A percentile compares a stretch with the other conserved stretches of the same genome.
phyloP scores from a whole-genome alignment of 2,329 filamentous ascomycete species.

The Epichloe elymi region DNA sequence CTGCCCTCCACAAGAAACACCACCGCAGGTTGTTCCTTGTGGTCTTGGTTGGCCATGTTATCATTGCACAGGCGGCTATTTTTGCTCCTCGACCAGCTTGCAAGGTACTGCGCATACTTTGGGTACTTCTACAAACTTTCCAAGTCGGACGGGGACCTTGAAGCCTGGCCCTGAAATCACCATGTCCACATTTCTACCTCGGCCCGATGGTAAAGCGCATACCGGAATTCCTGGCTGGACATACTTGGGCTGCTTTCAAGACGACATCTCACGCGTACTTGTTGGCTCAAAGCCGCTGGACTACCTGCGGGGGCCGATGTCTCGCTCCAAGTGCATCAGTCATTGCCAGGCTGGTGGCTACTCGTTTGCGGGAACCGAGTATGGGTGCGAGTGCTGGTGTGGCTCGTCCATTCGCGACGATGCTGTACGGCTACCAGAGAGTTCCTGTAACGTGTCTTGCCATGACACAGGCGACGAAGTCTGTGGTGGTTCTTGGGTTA shows the following conservation, averaged over 20 bases:
- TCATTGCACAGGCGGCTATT: constrained; percentile 18
- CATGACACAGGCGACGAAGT: constrained; percentile 7
- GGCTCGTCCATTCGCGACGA: constrained; percentile 17
- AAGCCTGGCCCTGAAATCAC: background rate
- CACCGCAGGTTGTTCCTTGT: constrained; percentile 15
- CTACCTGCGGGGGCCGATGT: constrained; percentile 26
- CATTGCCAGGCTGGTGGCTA: constrained; percentile 30
- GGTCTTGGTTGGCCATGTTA: constrained; percentile 20
- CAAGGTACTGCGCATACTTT: background rate
- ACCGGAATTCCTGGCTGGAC: constrained; percentile 11
- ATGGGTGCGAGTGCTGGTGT: constrained; percentile 39
- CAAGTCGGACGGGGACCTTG: background rate
- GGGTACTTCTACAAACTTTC: background rate
- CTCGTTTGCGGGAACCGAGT: constrained; percentile 35
- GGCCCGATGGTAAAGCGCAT: background rate
- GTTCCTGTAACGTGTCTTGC: constrained; percentile 12
- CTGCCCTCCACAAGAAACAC: constrained; percentile 19
- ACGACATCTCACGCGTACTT: constrained; percentile 12
- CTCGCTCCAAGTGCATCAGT: constrained; percentile 32
- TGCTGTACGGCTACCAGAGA: constrained; percentile 12
- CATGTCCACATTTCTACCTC: background rate
- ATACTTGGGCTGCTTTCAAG: constrained; percentile 20
- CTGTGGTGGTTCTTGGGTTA: constrained; percentile 16
- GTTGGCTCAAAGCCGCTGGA: constrained; percentile 13
- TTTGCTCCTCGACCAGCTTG: constrained; percentile 9